These are phyloP conservation scores for Aspergillus coremiiformis DNA, from an alignment of 495 filamentous ascomycete genomes.

Conservation along the genomic window DNA sequence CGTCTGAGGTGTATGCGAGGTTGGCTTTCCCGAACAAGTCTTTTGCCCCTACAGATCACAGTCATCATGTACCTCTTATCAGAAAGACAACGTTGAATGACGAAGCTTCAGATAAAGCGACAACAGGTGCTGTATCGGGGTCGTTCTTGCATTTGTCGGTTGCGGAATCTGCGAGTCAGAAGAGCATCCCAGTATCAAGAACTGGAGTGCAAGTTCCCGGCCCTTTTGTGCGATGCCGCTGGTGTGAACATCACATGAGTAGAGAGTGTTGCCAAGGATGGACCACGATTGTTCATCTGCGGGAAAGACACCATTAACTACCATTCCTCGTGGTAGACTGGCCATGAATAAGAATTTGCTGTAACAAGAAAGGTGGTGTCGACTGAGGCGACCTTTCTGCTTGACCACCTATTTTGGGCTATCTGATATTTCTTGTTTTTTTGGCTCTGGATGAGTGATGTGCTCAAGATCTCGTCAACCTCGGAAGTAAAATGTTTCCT, in stretches of 20 bases:
- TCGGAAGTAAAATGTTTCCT: background rate
- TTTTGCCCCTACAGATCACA: background rate
- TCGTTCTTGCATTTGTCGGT: background rate
- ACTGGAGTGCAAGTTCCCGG: constrained; percentile 43
- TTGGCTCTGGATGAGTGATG: background rate
- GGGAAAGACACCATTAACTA: constrained; percentile 53
- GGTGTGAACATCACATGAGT: constrained; percentile 72
- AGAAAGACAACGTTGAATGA: background rate
- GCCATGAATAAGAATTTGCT: background rate
- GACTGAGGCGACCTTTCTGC: background rate
- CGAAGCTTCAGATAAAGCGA: background rate
- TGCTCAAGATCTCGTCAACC: background rate
- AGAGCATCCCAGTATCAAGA: background rate
- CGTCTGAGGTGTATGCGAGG: constrained; percentile 64
- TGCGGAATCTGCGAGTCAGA: background rate
- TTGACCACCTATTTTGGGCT: background rate
- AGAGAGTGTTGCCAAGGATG: constrained; percentile 66
- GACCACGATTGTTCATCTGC: constrained; percentile 60
- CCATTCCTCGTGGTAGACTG: background rate
- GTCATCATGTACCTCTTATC: background rate
- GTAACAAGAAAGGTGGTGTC: background rate
- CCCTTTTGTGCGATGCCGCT: constrained; percentile 59
- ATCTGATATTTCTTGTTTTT: background rate
- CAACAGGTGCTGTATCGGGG: background rate
- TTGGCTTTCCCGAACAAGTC: background rate